A percentile compares a stretch with the other conserved stretches of the same genome.
Conservation (phyloP, 2,329 filamentous ascomycete species). For the Bipolaris victoriae region DNA sequence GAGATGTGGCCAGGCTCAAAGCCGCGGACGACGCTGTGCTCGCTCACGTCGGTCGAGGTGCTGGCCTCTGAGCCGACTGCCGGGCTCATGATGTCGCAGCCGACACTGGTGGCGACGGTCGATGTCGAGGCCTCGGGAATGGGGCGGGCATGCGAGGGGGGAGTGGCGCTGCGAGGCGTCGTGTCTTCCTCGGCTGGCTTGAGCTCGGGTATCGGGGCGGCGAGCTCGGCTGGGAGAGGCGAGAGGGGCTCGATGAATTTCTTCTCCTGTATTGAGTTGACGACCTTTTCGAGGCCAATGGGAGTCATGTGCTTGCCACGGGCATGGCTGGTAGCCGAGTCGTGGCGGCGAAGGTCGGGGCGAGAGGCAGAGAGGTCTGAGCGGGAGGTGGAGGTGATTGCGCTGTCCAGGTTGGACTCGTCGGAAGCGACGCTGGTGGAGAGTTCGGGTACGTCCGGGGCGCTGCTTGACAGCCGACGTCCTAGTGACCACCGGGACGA, state of each 20-base stretch:
- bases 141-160: constrained; percentile 51
- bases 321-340: constrained; percentile 73
- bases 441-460: constrained; percentile 50
- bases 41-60: constrained; percentile 65
- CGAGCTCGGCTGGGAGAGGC: constrained; percentile 52
- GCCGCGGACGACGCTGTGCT: constrained; percentile 78
- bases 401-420: constrained; percentile 47
- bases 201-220: constrained; percentile 23
- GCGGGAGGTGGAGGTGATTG: constrained; percentile 55
- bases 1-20: constrained; percentile 80
- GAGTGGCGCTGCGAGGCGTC: constrained; percentile 52
- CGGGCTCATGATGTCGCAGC: constrained; percentile 49
- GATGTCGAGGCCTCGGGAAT: constrained; percentile 66
- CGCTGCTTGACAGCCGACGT: constrained; percentile 35
- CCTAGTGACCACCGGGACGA: constrained; percentile 44
- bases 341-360: constrained; percentile 73
- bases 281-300: constrained; percentile 90
- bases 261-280: constrained; percentile 87
- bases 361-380: constrained; percentile 59
- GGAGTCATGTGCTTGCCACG: constrained; percentile 90
- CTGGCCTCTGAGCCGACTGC: constrained; percentile 65
- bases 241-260: constrained; percentile 67
- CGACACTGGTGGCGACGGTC: constrained; percentile 57
- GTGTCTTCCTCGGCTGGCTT: constrained; percentile 17
- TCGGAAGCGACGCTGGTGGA: constrained; percentile 56